Evolutionary conservation across 2,329 filamentous ascomycete genomes (phyloP).

Genomic region (Arthroderma sp.): DNA sequence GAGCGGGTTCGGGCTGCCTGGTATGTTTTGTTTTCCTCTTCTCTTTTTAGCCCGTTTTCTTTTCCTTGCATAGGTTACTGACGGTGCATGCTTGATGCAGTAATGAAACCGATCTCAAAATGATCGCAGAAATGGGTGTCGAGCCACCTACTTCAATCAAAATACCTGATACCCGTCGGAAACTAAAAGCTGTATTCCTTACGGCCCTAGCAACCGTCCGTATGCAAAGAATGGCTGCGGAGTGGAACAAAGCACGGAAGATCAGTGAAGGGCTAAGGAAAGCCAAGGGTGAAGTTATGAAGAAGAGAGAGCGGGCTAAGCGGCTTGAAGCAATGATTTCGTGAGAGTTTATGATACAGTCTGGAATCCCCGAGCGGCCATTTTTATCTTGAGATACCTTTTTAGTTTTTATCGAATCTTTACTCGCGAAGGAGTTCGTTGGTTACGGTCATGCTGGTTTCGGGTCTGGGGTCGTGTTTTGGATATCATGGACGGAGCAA

Average conservation of each 20-base stretch:
- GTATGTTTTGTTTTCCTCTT: constrained; percentile 43
- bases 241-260: constrained; percentile 32
- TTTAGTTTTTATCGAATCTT: too few species aligned
- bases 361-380: too few species aligned
- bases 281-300: constrained; percentile 29
- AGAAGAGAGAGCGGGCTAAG: constrained; percentile 21
- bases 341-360: too few species aligned
- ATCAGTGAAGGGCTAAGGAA: constrained; percentile 31
- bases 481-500: too few species aligned
- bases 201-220: constrained; percentile 32
- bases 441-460: too few species aligned
- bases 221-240: constrained; percentile 32
- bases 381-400: too few species aligned
- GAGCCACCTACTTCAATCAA: constrained; percentile 25
- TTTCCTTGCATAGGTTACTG: background rate
- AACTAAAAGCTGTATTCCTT: constrained; percentile 29
- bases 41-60: background rate
- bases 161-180: constrained; percentile 24
- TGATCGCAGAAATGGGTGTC: constrained; percentile 73
- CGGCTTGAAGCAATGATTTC: background rate
- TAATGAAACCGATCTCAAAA: constrained; percentile 79
- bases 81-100: constrained; percentile 35
- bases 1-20: constrained; percentile 48
- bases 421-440: too few species aligned
- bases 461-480: too few species aligned